Evolutionary conservation across 495 filamentous ascomycete genomes (phyloP), one percentile per base, ranked within the genome.

Genomic region (Penicillium waksmanii): DNA sequence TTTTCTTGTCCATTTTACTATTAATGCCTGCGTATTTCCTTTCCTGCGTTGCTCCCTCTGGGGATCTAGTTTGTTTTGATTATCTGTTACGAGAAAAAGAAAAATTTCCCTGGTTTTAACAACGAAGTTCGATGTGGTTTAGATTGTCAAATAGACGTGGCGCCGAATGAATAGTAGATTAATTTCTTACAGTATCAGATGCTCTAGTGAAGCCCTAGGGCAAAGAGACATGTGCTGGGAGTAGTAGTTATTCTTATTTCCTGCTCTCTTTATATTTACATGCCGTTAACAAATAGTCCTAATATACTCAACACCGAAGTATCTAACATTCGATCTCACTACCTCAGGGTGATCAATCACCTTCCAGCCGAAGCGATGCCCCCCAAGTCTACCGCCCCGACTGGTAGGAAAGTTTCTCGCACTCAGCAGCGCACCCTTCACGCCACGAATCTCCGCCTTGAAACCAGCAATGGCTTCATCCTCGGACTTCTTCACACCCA

Each of bases 371-470:
- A 61, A 50, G 66, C 36, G 40, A 64, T 43, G 34, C 65, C 64
- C 64, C 21, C 66, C 63, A 31, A 72, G 65, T 55, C 72, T 62
- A 17, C 62, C 74, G 61, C 66, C 73, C 42, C 67, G 66, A 57
- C 78, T 72, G 17, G 81, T 68, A 33, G 85, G 85, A 57, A 87
- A 87, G 62, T 86, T 87, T 60, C 86, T 80, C 17, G 93, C 87
- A 78, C 88, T 94, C 69, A 98, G 66, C 71, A 98, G 77, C 48
- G 93, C 88, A 17, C 95, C 94, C 80, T 98, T 98, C n/a, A 98
- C 86, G 61, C 91, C 84, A 51, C 92, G 79, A 59, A 98, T 96
- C 68, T 96, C 91, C 21, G 87, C 83, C 74, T 89, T 93, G 15
- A 96, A 84, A 67, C 80, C 84, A 27, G 84, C 82, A 58, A 96